These are phyloP conservation scores for Cymodocea nodosa DNA, from an alignment of 116 monocot species.

Conservation along the genomic window DNA sequence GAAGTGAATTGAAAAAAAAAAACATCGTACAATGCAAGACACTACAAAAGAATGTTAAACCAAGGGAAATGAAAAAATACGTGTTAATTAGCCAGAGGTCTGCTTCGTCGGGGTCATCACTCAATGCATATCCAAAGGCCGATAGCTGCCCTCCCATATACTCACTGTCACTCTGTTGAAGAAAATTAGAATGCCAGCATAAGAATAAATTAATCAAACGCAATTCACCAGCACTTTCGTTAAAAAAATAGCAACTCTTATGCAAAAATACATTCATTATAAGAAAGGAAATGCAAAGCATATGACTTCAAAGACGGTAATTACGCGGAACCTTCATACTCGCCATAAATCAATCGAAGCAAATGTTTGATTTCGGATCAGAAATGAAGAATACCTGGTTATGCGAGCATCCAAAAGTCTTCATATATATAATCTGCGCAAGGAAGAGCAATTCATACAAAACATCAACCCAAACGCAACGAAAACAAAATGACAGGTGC, in stretches of 20 bases:
- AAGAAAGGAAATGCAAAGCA: not conserved
- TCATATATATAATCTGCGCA: slow-evolving; percentile 76
- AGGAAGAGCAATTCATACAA: not conserved
- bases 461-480: slow-evolving; percentile 1
- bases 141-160: slow-evolving; percentile 98
- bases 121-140: slow-evolving; percentile 82
- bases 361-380: not conserved
- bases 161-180: slow-evolving; percentile 89
- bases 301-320: too few species aligned
- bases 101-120: slow-evolving; percentile 75
- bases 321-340: too few species aligned
- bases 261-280: not conserved
- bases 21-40: too few species aligned
- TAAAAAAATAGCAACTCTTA: not conserved
- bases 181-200: not conserved
- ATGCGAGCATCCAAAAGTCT: slow-evolving; percentile 98
- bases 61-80: slow-evolving; percentile 22
- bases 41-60: too few species aligned
- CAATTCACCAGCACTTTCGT: not conserved
- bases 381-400: slow-evolving; percentile 48
- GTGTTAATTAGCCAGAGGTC: slow-evolving; percentile 98
- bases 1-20: too few species aligned
- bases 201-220: not conserved
- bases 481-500: not conserved
- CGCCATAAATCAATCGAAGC: too few species aligned